Evolutionary conservation across 371 early-diverging fungal genomes (phyloP), one percentile per base, ranked within the genome.

Genomic region (Mortierella sp.): DNA sequence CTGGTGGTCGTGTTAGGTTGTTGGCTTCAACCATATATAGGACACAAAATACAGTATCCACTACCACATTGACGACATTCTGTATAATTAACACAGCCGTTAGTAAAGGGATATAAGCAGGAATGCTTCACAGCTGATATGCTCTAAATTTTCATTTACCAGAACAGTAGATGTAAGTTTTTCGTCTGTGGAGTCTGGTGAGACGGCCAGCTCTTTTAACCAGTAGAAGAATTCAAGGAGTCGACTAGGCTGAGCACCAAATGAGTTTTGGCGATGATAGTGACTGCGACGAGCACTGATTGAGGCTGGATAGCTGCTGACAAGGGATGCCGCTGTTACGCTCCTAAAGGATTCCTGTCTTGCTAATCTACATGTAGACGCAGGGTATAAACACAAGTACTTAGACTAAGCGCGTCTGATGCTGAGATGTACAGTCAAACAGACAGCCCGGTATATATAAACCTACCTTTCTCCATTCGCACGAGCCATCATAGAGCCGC

Each of bases 21-120:
- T 89, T 83, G 77, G 88, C 80, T 65, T 94, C 93, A 3, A 90
- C 77, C 13, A 93, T 77, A 70, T 94, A 94, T 22, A 92, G 85
- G 7, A 88, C 66, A 65, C 92, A 92, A 48, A 92, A 88, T 4
- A 89, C 43, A 0, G 89, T 24, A 70, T 94, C 93, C 0, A 91
- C 89, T 9, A 89, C 22, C 36, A 89, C 79, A 67, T 90, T 89
- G 45, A 87, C 69, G 21, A 88, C 87, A n/a, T 88, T 88, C 90
- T 90, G 67, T 7, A 57, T 4, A 48, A 5, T 19, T 11, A 19
- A 13, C n/a, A 19, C 38, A 28, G 43, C 32, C 3, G 63, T 67
- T 52, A 63, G 57, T 38, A 3, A 5, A 11, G 15, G 22, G 13
- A 21, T 32, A 50, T 8, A 32, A 40, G 5, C n/a, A 0, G 32